Evolutionary conservation across 2,329 filamentous ascomycete genomes (phyloP), one percentile per base, ranked within the genome.

Genomic region (Bipolaris bicolor): DNA sequence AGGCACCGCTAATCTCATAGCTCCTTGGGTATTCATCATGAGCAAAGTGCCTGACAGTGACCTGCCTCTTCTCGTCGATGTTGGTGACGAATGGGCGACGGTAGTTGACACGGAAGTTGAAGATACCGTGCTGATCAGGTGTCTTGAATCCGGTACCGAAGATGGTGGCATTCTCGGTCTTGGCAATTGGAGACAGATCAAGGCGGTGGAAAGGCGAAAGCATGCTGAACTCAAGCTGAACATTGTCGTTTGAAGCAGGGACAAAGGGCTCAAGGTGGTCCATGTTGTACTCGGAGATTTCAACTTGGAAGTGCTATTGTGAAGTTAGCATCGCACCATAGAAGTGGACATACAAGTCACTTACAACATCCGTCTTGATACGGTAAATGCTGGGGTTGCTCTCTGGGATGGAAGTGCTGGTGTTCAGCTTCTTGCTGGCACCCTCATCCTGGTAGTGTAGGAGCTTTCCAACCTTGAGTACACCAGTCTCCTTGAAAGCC

Each of bases 221-320:
- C 95, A 98, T 99, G 81, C 88, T 93, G 83, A 98, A 97, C 78
- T 99, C 95, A 61, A 99, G 90, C 78, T 99, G 95, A 33, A 99
- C 75, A 26, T 82, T 83, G 75, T 99, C 95, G 61, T 79, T 82
- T 7, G 83, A 73, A 20, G 91, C 88, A 18, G 90, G 81, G 39
- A 81, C 81, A 79, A 92, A 97, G 44, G 93, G 90, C 5, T 81
- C 79, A 82, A 88, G 96, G 72, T 87, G 85, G 75, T 91, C 86
- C 80, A 87, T 88, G 48, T 79, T 79, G 77, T 92, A 97, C 77
- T 97, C 92, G 24, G 93, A 97, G 52, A 99, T 72, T 63, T 94
- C 93, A 74, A 98, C 94, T 71, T 84, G 85, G 82, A 93, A 97
- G 61, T 89, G 86, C 91, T 96, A 66, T 47, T 37, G 41, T 58